Evolutionary conservation across 164 flowering plant genomes (phyloP).

Genomic region (Echeveria elegans): DNA sequence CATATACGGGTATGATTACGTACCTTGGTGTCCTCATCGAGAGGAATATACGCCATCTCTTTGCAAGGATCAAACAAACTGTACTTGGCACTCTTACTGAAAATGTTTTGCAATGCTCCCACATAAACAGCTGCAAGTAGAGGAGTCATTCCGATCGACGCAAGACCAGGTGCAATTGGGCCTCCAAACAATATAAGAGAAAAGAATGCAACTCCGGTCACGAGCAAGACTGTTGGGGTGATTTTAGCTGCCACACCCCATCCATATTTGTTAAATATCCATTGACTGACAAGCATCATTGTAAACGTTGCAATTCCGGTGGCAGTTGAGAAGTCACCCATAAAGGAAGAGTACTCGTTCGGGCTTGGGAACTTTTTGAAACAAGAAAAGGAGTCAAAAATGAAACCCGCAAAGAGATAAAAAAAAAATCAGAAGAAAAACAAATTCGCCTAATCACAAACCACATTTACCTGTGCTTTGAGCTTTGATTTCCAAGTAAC

Average conservation of each 20-base stretch:
- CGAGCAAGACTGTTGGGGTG: constrained; percentile 86
- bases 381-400: too few species aligned
- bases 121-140: constrained; percentile 87
- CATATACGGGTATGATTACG: constrained; percentile 10
- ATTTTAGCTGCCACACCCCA: constrained; percentile 98
- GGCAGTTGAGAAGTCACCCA: not conserved
- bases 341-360: not conserved
- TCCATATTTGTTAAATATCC: constrained; percentile 71
- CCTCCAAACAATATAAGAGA: constrained; percentile 83
- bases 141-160: constrained; percentile 76
- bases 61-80: constrained; percentile 98
- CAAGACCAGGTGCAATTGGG: constrained; percentile 63
- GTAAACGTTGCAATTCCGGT: constrained; percentile 92
- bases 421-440: too few species aligned
- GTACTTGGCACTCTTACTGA: constrained; percentile 97
- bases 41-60: constrained; percentile 98
- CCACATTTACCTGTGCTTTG: not conserved
- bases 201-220: constrained; percentile 91
- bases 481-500: not conserved
- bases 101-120: constrained; percentile 92
- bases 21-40: constrained; percentile 98
- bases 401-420: too few species aligned
- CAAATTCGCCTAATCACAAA: too few species aligned
- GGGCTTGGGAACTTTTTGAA: not conserved
- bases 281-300: constrained; percentile 91